These are phyloP conservation scores for Sugiyamaella sp. DNA, from an alignment of 1,139 yeast species.

Conservation along the genomic window DNA sequence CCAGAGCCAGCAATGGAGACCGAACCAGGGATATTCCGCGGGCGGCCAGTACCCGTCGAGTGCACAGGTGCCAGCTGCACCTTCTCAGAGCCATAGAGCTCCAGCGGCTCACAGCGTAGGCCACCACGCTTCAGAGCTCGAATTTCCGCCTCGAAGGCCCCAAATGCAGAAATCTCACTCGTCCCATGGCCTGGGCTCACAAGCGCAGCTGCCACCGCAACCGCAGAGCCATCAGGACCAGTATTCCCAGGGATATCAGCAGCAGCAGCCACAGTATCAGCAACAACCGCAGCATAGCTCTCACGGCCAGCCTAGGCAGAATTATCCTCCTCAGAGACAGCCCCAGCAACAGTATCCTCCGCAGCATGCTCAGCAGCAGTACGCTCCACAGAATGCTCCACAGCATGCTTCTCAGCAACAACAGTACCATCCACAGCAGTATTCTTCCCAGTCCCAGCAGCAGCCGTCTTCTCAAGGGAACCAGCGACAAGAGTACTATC, in stretches of 20 bases:
- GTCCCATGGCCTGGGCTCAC: background rate
- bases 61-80: too few species aligned
- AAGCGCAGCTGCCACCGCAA: background rate
- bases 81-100: too few species aligned
- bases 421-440: constrained; percentile 4
- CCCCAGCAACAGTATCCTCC: constrained; percentile 1
- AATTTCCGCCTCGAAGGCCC: background rate
- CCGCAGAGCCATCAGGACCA: background rate
- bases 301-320: background rate
- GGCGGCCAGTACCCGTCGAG: too few species aligned
- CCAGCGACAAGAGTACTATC: constrained; percentile 14
- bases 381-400: constrained; percentile 6
- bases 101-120: background rate
- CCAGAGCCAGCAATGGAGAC: background rate
- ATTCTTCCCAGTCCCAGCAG: background rate
- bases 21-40: too few species aligned
- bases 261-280: background rate
- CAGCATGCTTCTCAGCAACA: constrained; percentile 4
- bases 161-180: background rate
- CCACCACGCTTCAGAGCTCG: background rate
- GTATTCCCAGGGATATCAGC: background rate
- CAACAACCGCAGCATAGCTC: constrained; percentile 3
- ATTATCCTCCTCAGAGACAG: constrained; percentile 1
- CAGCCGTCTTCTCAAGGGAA: background rate
- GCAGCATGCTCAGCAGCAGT: constrained; percentile 19